A percentile compares a stretch with the other conserved stretches of the same genome.
Evolutionary conservation across 1,284 basidiomycete species (phyloP).

Genomic region (Pyrrhoderma noxium): DNA sequence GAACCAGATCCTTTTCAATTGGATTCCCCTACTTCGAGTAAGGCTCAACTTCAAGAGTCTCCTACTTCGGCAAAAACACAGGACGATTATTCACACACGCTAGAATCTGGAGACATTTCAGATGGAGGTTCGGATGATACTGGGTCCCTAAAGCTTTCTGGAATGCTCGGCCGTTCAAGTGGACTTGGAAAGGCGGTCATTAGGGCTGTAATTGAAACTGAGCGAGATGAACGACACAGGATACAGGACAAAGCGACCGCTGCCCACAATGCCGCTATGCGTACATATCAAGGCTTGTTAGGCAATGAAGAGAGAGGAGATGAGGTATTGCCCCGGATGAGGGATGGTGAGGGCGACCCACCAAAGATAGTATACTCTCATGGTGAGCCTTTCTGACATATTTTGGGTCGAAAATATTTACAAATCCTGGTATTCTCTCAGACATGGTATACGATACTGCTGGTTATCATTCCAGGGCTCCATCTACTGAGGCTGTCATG

Average conservation of each 20-base stretch:
- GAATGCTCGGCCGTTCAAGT: constrained; percentile 9
- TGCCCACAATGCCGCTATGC: constrained; percentile 21
- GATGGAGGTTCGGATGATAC: background rate
- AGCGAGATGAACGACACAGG: constrained; percentile 25
- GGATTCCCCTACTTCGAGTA: constrained; percentile 4
- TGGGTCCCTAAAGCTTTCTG: constrained; percentile 1
- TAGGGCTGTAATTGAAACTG: constrained; percentile 26
- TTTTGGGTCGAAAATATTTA: background rate
- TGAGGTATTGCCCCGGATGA: constrained; percentile 41
- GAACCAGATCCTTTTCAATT: constrained; percentile 16
- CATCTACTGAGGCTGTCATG: constrained; percentile 20
- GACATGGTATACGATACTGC: constrained; percentile 59
- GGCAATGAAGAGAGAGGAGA: constrained; percentile 32
- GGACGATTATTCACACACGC: background rate
- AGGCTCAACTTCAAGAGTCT: constrained; percentile 21
- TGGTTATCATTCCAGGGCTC: constrained; percentile 50
- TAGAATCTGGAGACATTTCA: background rate
- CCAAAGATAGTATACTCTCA: constrained; percentile 65
- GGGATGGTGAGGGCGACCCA: constrained; percentile 40
- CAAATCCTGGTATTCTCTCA: background rate
- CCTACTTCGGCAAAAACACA: background rate
- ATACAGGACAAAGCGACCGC: constrained; percentile 25
- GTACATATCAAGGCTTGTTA: constrained; percentile 9
- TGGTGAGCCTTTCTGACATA: constrained; percentile 35
- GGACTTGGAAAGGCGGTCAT: constrained; percentile 27